Evolutionary conservation across 2,329 filamentous ascomycete genomes (phyloP), one percentile per base, ranked within the genome.

Genomic region (Fusarium redolens): DNA sequence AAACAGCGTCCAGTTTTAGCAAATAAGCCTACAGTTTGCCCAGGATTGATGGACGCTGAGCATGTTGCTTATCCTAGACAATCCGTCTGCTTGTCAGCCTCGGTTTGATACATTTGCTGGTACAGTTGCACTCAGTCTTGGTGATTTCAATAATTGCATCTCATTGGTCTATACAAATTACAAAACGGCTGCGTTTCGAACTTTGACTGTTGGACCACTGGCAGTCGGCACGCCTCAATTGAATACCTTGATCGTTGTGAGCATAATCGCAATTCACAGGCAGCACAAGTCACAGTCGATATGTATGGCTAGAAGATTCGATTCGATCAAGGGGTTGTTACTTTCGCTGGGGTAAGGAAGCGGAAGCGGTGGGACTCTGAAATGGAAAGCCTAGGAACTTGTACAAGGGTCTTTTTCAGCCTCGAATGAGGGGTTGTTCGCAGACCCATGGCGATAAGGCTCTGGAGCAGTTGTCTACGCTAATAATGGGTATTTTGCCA

Each of bases 251-350:
- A 31, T 44, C 28, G 31, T 45, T 25, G 20, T 57, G 43, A 56
- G 47, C 35, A 28, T 22, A 22, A 22, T 22, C 22, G 22, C 28
- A 33, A 43, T 8, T 22, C 38, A 17, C 25, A 60, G 44, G 57
- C 35, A 65, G 55, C 45, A 57, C 40, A 61, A 47, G 25, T 51
- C 69, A 38, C 31, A 57, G 44, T 22, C n/a, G 20, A 30, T 15
- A 15, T 55, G 44, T 57, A 65, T 63, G 66, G 67, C 75, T 77
- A 77, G 75, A 77, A 77, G 75, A 54, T 77, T 77, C 74, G 74
- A 68, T 52, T 28, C 35, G 18, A 74, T 61, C 52, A 52, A 71
- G 67, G 70, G 70, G 66, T 58, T 17, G 33, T 41, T 25, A n/a
- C 22, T 56, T 47, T 67, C 43, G 47, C 64, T 50, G 51, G 69